These are phyloP conservation scores for Euclidium syriacum DNA, from an alignment of 345 rosid species.

Conservation along the genomic window DNA sequence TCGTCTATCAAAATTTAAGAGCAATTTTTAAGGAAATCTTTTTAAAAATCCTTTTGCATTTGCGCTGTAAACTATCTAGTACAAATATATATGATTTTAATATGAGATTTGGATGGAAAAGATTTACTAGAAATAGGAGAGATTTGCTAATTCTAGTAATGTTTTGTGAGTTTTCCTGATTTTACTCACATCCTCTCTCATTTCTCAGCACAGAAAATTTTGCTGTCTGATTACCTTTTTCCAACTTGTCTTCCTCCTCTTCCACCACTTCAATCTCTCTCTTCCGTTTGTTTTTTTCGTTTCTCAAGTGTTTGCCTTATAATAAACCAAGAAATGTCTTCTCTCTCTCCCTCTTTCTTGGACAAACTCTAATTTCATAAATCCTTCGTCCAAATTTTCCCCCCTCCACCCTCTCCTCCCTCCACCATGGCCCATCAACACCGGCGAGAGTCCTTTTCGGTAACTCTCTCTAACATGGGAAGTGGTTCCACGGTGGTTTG, in stretches of 20 bases:
- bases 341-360: conserved; percentile 36
- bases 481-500: conserved; percentile 18
- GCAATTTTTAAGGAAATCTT: not conserved
- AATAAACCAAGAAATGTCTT: conserved; percentile 30
- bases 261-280: conserved; percentile 13
- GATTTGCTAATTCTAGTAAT: conserved; percentile 20
- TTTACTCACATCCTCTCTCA: conserved; percentile 28
- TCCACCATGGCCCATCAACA: conserved; percentile 43
- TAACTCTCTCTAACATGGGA: conserved; percentile 31
- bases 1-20: too few relatives aligned
- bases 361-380: conserved; percentile 35
- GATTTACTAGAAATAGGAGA: conserved; percentile 7
- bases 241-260: conserved; percentile 20
- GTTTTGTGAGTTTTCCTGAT: conserved; percentile 8
- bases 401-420: conserved; percentile 19
- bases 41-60: not conserved
- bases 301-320: conserved; percentile 20
- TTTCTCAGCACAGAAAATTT: conserved; percentile 17
- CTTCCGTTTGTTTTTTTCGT: conserved; percentile 8
- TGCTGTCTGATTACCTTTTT: conserved; percentile 32
- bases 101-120: conserved; percentile 24
- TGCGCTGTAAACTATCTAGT: conserved; percentile 4
- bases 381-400: conserved; percentile 1
- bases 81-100: conserved; percentile 1
- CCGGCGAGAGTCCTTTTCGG: conserved; percentile 50